Base-by-base conservation (phyloP, 352 stramenopile genomes). In the Hyaloperonospora brassicae region DNA sequence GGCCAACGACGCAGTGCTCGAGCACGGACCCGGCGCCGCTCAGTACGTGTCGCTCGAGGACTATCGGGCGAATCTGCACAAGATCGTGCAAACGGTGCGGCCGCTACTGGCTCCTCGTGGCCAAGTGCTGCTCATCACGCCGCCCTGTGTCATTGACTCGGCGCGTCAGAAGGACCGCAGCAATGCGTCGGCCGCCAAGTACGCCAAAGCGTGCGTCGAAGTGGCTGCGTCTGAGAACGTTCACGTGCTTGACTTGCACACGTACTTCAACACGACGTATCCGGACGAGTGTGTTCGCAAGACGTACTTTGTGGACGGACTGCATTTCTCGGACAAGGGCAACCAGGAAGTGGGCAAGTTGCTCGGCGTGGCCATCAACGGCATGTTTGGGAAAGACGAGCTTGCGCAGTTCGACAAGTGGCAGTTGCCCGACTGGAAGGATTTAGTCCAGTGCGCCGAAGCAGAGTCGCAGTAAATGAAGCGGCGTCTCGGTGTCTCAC, bases 1-100 rank as follows among this genome's bases (percentile, higher is more conserved):
- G 11, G 63, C 72, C 13, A 87, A 87, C 34, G 76, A 87, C 54
- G 71, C 76, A 8, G n/a, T 42, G 11, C 61, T 43, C 78, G 74
- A 27, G 14, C 48, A 54, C 11, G 73, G 73, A 0, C 52, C 52
- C 11, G 53, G n/a, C 2, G n/a, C 11, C 3, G 60, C 24, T 41
- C 47, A 25, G 23, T 55, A 76, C 48, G 66, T 86, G 12, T 57
- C 70, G 1, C 21, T 83, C 2, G 64, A 67, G 25, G 52, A 66
- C 22, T 83, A 77, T 58, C 58, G 55, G 36, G 38, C 27, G 40
- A 82, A 85, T 43, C 52, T 85, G 2, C 55, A 61, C 27, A 45
- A 53, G 8, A 62, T 75, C 23, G 11, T 80, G 34, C 46, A 60
- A 31, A 52, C 49, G 30, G 41, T 64, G 22, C 46, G 50, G 25